Base-by-base conservation (phyloP, 2,329 filamentous ascomycete genomes). In the Nemania serpens region DNA sequence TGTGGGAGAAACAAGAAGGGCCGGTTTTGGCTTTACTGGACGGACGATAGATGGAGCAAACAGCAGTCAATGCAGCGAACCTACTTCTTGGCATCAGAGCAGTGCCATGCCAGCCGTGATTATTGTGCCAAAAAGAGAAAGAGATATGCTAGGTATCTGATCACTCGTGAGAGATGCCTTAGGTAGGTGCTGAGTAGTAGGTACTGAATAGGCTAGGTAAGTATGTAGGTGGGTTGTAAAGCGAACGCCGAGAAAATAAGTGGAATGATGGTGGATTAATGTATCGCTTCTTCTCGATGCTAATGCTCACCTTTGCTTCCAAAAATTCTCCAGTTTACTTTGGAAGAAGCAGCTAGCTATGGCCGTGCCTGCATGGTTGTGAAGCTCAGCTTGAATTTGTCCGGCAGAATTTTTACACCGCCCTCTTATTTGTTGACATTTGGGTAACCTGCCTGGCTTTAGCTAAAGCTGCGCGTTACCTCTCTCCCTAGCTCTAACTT, bases 401-500 rank as follows among this genome's bases (percentile, higher is more conserved):
- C 57, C 42, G 63, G 63, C 63, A 65, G 60, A 63, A 65, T 42
- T 50, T 18, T n/a, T 56, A 58, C 60, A 65, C 63, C 63, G 63
- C 60, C 60, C 29, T 47, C 13, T 17, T 39, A 29, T 59, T 64
- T 62, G 59, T 62, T 64, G 62, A 64, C 58, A 42, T 63, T 63
- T 58, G 37, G 5, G 37, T n/a, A 41, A n/a, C 13, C 2, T n/a
- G n/a, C n/a, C n/a, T n/a, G n/a, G n/a, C n/a, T n/a, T n/a, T n/a
- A n/a, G n/a, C n/a, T n/a, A n/a, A n/a, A n/a, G n/a, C n/a, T n/a
- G 37, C n/a, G n/a, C 37, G 15, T 41, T 41, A 29, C 25, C 25
- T 29, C 25, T 29, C 25, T 29, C 25, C 25, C 25, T 29, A 29
- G 25, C 25, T 29, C 25, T 7, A 29, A 29, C 3, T 29, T 29